Percentiles rank a stretch among this genome's conserved stretches.
Evolutionary conservation across 2,329 filamentous ascomycete genomes (phyloP).

Genomic region (Dactylonectria macrodidyma): DNA sequence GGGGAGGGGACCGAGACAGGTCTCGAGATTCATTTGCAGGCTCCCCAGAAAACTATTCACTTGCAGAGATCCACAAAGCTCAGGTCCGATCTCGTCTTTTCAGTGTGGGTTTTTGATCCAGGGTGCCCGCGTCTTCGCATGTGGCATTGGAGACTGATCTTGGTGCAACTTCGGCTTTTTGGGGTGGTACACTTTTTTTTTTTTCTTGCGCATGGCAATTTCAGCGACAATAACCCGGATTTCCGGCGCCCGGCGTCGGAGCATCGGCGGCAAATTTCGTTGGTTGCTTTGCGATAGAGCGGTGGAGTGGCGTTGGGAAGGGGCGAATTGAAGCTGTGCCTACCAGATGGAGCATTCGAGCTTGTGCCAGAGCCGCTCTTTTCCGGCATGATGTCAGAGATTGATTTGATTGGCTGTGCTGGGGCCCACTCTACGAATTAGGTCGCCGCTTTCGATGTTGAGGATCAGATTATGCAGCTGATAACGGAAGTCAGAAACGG

Average conservation of each 20-base stretch:
- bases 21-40: neutral
- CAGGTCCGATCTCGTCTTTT: neutral
- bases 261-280: conserved; percentile 40
- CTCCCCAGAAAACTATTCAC: no score
- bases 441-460: neutral
- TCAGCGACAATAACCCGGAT: conserved; percentile 21
- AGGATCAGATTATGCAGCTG: conserved; percentile 25
- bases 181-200: neutral
- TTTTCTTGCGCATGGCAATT: conserved; percentile 1
- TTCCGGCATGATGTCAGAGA: conserved; percentile 44
- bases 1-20: neutral
- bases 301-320: conserved; percentile 6
- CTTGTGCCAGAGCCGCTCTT: conserved; percentile 40
- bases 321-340: neutral
- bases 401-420: conserved; percentile 35
- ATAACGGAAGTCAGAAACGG: neutral
- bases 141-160: neutral
- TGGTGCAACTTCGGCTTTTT: conserved; percentile 1
- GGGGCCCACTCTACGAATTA: no score
- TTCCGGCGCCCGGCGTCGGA: conserved; percentile 40
- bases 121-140: neutral
- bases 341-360: neutral
- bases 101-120: neutral
- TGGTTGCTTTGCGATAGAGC: neutral
- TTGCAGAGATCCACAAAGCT: neutral